Evolutionary conservation across 129 eudicot species (phyloP).

Genomic region (Pseudognaphalium luteoalbum): DNA sequence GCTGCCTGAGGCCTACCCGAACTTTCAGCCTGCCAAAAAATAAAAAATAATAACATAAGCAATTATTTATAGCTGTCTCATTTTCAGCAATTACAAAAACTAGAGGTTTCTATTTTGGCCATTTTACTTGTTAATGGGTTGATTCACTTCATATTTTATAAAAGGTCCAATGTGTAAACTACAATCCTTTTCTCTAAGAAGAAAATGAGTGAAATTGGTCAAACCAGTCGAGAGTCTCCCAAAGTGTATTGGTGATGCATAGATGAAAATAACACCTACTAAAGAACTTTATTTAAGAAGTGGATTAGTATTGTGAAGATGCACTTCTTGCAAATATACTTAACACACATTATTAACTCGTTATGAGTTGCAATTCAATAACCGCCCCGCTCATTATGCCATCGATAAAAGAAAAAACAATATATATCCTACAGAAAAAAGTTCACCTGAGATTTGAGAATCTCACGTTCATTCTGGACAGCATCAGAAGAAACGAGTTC

Average conservation of each 20-base stretch:
- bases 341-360: neutral
- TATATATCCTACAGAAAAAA: neutral
- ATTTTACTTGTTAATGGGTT: constrained; percentile 4
- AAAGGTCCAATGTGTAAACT: neutral
- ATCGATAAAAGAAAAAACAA: neutral
- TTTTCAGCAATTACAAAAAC: neutral
- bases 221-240: neutral
- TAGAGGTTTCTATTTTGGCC: neutral
- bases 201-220: neutral
- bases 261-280: neutral
- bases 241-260: neutral
- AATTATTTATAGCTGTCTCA: neutral
- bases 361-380: neutral
- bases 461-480: constrained; percentile 74
- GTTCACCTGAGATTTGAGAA: constrained; percentile 87
- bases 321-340: neutral
- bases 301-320: neutral
- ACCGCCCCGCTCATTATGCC: neutral
- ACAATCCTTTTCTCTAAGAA: neutral
- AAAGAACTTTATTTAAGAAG: neutral
- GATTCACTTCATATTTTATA: neutral
- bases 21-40: constrained; percentile 64
- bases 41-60: neutral
- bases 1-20: constrained; percentile 89
- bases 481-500: constrained; percentile 76